phyloP scores from a whole-genome alignment of 345 rosid genomes.

The Firmiana major region DNA sequence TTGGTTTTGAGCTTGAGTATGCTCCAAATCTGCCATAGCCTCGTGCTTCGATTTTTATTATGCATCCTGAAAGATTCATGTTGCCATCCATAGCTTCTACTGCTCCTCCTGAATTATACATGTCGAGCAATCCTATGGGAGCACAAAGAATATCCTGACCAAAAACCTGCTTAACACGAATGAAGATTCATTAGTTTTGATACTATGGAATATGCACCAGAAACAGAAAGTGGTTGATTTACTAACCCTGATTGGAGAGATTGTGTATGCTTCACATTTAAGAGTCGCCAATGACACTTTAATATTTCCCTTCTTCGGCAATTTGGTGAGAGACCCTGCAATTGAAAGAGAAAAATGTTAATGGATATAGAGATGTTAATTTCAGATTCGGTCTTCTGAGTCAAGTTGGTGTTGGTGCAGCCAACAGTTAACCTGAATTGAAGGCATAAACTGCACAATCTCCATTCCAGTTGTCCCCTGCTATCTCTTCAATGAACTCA shows the following conservation, averaged over 20 bases:
- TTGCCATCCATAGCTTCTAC: constrained; percentile 36
- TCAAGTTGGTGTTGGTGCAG: background rate
- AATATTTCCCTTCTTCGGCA: constrained; percentile 38
- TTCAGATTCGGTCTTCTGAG: background rate
- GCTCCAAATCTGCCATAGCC: constrained; percentile 58
- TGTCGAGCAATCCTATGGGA: constrained; percentile 49
- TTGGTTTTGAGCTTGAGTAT: constrained; percentile 44
- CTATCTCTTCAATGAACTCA: constrained; percentile 48
- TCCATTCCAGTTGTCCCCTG: constrained; percentile 46
- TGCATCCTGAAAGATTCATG: constrained; percentile 16
- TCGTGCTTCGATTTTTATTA: constrained; percentile 28
- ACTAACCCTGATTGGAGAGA: constrained; percentile 48
- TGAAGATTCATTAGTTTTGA: background rate
- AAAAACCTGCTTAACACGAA: constrained; percentile 29
- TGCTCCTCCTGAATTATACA: constrained; percentile 68
- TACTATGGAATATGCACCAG: background rate
- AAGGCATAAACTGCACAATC: constrained; percentile 49
- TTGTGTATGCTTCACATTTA: constrained; percentile 44
- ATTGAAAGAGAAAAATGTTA: background rate
- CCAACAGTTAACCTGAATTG: constrained; percentile 35
- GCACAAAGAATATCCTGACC: constrained; percentile 33
- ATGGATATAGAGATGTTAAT: background rate
- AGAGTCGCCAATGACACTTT: constrained; percentile 38
- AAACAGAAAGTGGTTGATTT: background rate
- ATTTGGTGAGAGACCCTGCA: constrained; percentile 34